Base-by-base conservation (phyloP, 2,329 filamentous ascomycete genomes). In the Tolypocladium guangdongense region DNA sequence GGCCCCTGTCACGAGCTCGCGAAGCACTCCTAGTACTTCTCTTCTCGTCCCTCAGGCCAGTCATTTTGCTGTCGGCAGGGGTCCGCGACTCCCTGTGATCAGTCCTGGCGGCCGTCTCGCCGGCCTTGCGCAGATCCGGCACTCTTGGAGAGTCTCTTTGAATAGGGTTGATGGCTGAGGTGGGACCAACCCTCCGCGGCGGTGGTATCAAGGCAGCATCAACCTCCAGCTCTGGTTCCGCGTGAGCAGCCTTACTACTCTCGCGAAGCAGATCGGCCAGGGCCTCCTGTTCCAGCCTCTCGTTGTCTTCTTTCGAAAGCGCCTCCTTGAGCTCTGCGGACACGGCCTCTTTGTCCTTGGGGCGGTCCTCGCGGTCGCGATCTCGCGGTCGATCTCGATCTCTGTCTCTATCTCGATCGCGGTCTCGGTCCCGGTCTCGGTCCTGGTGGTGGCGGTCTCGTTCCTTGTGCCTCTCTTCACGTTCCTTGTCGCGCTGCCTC, bases 131-230 rank as follows among this genome's bases (percentile, higher is more conserved):
- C 7, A 65, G 55, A 22, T 76, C 73, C 0, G 68, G 54, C 14
- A 67, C 63, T 59, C 75, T 77, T 7, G 74, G 65, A 3, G 75
- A 71, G 18, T 77, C 74, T 50, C 68, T 66, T 43, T 68, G 65
- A 51, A 82, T 78, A 2, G 80, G 80, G 53, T 81, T 75, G 54
- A 83, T 83, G 33, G 80, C 80, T 22, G 80, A 83, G 5, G 76
- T 76, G 0, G 79, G 79, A 3, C 65, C 69, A 64, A 75, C 49
- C 69, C 77, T 72, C 64, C 73, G 69, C 2, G 78, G 80, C 1
- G 80, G 80, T 3, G 80, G 80, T 2, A 74, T 76, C 30, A 83
- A 67, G 16, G 76, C 74, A 50, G 77, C 71, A 55, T 83, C 80
- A 39, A 82, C 69, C 58, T 83, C 80, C 47, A 81, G 62, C 59